These are phyloP conservation scores for Suillus lakei DNA, from an alignment of 768 basidiomycete species.

Conservation along the genomic window DNA sequence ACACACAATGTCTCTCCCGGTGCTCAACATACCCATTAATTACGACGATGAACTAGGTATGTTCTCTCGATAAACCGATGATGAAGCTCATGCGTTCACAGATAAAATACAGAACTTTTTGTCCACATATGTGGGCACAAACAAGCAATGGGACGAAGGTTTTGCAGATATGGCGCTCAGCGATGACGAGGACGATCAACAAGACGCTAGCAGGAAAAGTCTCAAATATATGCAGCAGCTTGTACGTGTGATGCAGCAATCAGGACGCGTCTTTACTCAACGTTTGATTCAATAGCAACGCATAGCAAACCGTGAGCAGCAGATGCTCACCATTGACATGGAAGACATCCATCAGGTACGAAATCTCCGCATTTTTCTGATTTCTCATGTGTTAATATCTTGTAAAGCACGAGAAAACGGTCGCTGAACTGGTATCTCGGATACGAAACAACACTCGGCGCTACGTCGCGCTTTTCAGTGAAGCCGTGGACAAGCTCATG, in stretches of 20 bases:
- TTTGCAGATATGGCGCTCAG: slow-evolving; percentile 75
- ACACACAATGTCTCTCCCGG: slow-evolving; percentile 69
- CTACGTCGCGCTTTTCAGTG: slow-evolving; percentile 87
- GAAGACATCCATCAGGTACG: slow-evolving; percentile 83
- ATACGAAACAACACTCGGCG: slow-evolving; percentile 88
- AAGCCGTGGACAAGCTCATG: slow-evolving; percentile 89
- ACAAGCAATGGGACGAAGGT: slow-evolving; percentile 68
- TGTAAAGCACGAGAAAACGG: slow-evolving; percentile 67
- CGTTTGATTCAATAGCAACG: slow-evolving; percentile 63
- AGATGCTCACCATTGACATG: slow-evolving; percentile 86
- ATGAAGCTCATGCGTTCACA: slow-evolving; percentile 34
- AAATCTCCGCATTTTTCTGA: slow-evolving; percentile 11
- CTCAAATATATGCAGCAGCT: slow-evolving; percentile 86
- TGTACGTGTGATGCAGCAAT: slow-evolving; percentile 50
- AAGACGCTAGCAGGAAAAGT: slow-evolving; percentile 41
- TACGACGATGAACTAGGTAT: slow-evolving; percentile 78
- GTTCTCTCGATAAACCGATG: not conserved
- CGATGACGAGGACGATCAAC: slow-evolving; percentile 47
- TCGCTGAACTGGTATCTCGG: slow-evolving; percentile 75
- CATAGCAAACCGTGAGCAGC: slow-evolving; percentile 91
- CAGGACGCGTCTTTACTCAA: slow-evolving; percentile 27
- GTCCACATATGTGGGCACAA: slow-evolving; percentile 64
- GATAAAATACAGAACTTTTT: slow-evolving; percentile 75
- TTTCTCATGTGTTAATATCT: slow-evolving; percentile 14
- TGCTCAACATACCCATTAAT: slow-evolving; percentile 60